These are phyloP conservation scores for Hemisphaericaspora xylanilytica DNA, from an alignment of 1,139 yeast species.

Conservation along the genomic window DNA sequence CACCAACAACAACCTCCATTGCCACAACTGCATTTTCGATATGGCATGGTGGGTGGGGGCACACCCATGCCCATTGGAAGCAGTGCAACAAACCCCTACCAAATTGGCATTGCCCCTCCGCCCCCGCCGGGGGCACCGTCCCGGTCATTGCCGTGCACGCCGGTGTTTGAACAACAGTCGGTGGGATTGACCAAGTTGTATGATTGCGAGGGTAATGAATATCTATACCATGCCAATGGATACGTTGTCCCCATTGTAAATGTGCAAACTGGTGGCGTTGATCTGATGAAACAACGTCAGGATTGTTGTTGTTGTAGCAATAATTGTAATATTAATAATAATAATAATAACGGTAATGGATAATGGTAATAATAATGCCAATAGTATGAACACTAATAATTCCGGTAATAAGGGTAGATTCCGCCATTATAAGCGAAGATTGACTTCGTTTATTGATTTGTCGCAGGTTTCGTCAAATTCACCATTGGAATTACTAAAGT, in stretches of 20 bases:
- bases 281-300: too few relatives aligned
- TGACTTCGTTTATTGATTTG: slow-evolving; percentile 15
- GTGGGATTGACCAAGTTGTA: slow-evolving; percentile 8
- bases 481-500: slow-evolving; percentile 20
- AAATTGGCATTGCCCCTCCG: not conserved
- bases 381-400: too few relatives aligned
- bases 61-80: too few relatives aligned
- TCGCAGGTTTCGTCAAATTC: slow-evolving; percentile 15
- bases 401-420: not conserved
- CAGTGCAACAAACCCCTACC: slow-evolving; percentile 9
- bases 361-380: too few relatives aligned
- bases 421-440: slow-evolving; percentile 5
- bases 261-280: too few relatives aligned
- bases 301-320: too few relatives aligned
- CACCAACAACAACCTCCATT: not conserved
- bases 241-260: slow-evolving; percentile 12
- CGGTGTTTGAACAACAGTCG: too few relatives aligned
- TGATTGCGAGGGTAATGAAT: slow-evolving; percentile 14
- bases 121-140: not conserved
- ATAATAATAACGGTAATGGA: too few relatives aligned
- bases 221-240: slow-evolving; percentile 16
- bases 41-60: slow-evolving; percentile 5
- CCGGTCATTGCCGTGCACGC: too few relatives aligned
- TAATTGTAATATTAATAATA: too few relatives aligned
- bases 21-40: too few relatives aligned